A percentile compares a stretch with the other conserved stretches of the same genome.
Evolutionary conservation across 2,329 filamentous ascomycete species (phyloP).

Genomic region (Penicillium janthinellum): DNA sequence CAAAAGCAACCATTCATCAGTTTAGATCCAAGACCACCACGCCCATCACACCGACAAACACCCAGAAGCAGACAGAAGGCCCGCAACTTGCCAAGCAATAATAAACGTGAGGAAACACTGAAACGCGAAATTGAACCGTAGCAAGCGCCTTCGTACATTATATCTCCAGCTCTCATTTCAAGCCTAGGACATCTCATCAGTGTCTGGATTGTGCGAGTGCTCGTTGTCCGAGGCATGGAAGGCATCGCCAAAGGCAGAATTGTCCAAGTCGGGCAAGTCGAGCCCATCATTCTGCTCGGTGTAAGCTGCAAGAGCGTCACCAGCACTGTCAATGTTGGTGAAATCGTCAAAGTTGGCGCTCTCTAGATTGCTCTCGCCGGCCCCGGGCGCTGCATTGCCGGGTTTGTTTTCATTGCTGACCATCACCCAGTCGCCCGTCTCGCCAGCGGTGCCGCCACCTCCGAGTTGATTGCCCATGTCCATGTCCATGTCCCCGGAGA

Average conservation of each 20-base stretch:
- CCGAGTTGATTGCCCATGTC: conserved; percentile 56
- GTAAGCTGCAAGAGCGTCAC: conserved; percentile 70
- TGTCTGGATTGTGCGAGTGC: conserved; percentile 43
- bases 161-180: neutral
- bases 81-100: conserved; percentile 12
- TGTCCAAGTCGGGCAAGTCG: conserved; percentile 67
- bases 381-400: conserved; percentile 37
- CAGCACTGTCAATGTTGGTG: conserved; percentile 64
- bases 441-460: conserved; percentile 45
- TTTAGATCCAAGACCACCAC: conserved; percentile 18
- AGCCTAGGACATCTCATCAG: conserved; percentile 44
- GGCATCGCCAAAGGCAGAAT: conserved; percentile 81
- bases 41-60: conserved; percentile 22
- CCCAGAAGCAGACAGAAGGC: conserved; percentile 16
- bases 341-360: conserved; percentile 50
- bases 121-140: conserved; percentile 15
- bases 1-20: conserved; percentile 13
- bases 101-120: neutral
- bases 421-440: conserved; percentile 73
- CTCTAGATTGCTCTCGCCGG: conserved; percentile 37
- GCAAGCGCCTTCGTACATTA: conserved; percentile 17
- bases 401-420: conserved; percentile 63
- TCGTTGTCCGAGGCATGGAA: conserved; percentile 64
- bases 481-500: conserved; percentile 43
- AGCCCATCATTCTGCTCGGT: conserved; percentile 59